phyloP scores from a whole-genome alignment of 1,284 basidiomycete genomes.

The Vanrija humicola region DNA sequence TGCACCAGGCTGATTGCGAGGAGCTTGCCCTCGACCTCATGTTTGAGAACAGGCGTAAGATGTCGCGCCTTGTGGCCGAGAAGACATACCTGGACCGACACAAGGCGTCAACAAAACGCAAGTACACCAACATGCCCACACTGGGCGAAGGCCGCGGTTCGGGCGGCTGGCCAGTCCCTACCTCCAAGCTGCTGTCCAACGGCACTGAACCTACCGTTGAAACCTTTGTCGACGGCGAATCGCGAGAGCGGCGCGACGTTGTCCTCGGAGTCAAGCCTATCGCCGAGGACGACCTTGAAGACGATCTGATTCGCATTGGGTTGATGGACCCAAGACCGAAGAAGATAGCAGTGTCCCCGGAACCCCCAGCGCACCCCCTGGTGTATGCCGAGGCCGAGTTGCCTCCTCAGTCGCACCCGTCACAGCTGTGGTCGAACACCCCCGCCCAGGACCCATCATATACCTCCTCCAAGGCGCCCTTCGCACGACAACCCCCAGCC shows the following conservation, averaged over 20 bases:
- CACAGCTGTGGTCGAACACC: too few species aligned
- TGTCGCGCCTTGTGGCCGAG: constrained; percentile 22
- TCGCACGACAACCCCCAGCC: too few species aligned
- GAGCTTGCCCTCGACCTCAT: constrained; percentile 19
- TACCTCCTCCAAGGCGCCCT: too few species aligned
- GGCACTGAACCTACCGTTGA: constrained; percentile 13
- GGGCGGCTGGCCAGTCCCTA: constrained; percentile 27
- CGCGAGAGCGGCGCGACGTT: constrained; percentile 19
- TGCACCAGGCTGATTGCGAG: constrained; percentile 18
- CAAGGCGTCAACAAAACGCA: constrained; percentile 14
- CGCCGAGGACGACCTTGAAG: constrained; percentile 7
- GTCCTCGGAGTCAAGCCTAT: constrained; percentile 6
- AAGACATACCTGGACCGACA: constrained; percentile 21
- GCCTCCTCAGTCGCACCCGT: too few species aligned
- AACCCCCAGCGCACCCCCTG: too few species aligned
- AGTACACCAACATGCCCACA: constrained; percentile 23
- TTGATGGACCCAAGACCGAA: not conserved
- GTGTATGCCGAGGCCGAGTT: too few species aligned
- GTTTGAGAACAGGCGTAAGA: constrained; percentile 21
- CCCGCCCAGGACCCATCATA: too few species aligned
- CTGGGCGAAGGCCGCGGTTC: constrained; percentile 29
- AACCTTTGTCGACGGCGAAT: constrained; percentile 14
- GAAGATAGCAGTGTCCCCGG: too few species aligned
- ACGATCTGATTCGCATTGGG: constrained; percentile 23
- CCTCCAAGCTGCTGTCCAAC: constrained; percentile 21